Evolutionary conservation across 345 rosid genomes (phyloP), one percentile per base, ranked within the genome.

Genomic region (Lumnitzera littorea): DNA sequence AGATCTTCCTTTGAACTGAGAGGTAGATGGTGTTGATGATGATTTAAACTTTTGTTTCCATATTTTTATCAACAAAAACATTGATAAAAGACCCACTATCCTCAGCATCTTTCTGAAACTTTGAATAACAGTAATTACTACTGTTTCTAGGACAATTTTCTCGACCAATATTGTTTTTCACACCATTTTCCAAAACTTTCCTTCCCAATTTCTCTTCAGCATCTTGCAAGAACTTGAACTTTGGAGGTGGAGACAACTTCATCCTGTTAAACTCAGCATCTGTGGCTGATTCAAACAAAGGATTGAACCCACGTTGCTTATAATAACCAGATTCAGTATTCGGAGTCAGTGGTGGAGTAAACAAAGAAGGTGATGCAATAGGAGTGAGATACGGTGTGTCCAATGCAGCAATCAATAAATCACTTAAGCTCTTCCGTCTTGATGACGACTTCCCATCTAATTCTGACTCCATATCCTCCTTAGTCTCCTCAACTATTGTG

Each of bases 381-480:
- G 99, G 99, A 46, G 99, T 94, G 17, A 88, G 67, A 74, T 74
- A 94, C 10, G 99, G 99, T 62, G 97, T 84, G 66, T 94, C 98
- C 53, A 85, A 70, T 43, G 81, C 69, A 11, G 79, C 65, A 52
- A 94, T 69, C 72, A 36, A 36, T 9, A 90, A 70, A 75, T 90
- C 96, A 68, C 90, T 80, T 56, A 90, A 72, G 55, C 96, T 94
- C 58, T 75, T 78, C 55, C 79, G 71, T 70, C 82, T 75, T 15
- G 81, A 74, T 41, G 65, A 79, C 13, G 96, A 78, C 58, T 77
- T 85, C 3, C 74, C 84, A 60, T 86, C 95, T 36, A 36, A 36
- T 73, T 86, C 89, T 66, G 86, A 80, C 66, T 91, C 98, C 77
- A 89, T 76, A 70, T 89, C 96, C 64, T 89, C 96, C 57, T 67